Base-by-base conservation (phyloP, 352 stramenopile genomes). In the Pythium scleroteichum region DNA sequence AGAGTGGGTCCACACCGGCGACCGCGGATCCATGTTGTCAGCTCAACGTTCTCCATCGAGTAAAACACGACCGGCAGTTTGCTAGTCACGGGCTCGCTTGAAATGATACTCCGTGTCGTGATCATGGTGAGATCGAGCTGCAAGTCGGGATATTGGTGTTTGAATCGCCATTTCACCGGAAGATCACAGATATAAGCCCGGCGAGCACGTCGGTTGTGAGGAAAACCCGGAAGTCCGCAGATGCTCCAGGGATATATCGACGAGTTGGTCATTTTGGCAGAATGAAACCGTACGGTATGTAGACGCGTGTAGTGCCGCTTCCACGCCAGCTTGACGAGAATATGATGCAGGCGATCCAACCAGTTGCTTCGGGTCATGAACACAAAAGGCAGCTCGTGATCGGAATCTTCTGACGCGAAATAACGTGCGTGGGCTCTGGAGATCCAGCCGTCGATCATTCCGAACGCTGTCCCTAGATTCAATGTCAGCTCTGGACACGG, bases 281-380 rank as follows among this genome's bases (percentile, higher is more conserved):
- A 35, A 17, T 46, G 47, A 23, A 52, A 57, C 1, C 32, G 56
- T 7, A 64, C 48, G 0, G 35, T 57, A 14, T 64, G 56, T 8
- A 64, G 24, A 7, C 56, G 56, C 16, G 33, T 33, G 19, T 64
- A 45, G 12, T 48, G 42, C 10, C 54, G 54, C 14, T 33, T 32
- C 54, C 54, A 53, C 16, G n/a, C 19, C 4, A 17, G 3, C 29
- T 48, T 48, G 55, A 62, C 4, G 2, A 62, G 12, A 19, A 62
- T 33, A 23, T 68, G 52, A 23, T 68, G 61, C 0, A 68, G 39
- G 0, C 61, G 61, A 17, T 68, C 61, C 45, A 62, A 6, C 61
- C 61, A 68, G 38, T 62, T 59, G 39, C 47, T 68, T 12, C 17
- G 38, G 1, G 61, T 62, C 35, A 54, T 22, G 24, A 68, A 62